These are phyloP conservation scores for Agarophyton chilense DNA, from an alignment of 23 red algal species.

Conservation along the genomic window DNA sequence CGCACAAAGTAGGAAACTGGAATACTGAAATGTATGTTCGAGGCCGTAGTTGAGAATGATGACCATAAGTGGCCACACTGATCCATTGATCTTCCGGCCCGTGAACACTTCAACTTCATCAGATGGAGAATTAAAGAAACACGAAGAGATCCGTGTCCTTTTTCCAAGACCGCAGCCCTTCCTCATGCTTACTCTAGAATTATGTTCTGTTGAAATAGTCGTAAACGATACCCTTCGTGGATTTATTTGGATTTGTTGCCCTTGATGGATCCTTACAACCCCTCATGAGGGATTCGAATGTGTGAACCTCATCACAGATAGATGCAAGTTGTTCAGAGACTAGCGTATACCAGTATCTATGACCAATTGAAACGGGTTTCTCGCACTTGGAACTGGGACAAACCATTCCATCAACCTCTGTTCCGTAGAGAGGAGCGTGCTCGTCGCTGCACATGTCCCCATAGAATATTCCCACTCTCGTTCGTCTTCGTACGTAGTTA, in stretches of 20 bases:
- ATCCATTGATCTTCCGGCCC: neutral
- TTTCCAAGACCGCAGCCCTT: neutral
- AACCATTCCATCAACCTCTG: neutral
- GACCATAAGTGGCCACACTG: constrained; percentile 8
- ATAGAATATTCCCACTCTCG: neutral
- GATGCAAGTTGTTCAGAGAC: neutral
- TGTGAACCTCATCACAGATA: neutral
- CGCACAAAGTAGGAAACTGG: neutral
- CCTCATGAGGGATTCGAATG: neutral
- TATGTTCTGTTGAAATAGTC: neutral
- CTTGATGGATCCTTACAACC: neutral
- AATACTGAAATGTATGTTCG: neutral
- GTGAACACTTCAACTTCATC: neutral
- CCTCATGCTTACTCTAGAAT: neutral
- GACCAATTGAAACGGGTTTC: neutral
- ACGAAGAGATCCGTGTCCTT: neutral
- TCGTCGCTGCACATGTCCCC: neutral
- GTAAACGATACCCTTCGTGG: neutral
- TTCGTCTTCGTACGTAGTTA: neutral
- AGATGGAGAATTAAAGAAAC: neutral
- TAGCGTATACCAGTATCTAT: constrained; percentile 1
- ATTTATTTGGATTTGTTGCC: neutral
- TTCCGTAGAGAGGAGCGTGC: neutral
- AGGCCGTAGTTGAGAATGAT: neutral
- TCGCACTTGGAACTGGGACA: neutral